Conservation (phyloP, 129 eudicot species). For the Saposhnikovia divaricata region DNA sequence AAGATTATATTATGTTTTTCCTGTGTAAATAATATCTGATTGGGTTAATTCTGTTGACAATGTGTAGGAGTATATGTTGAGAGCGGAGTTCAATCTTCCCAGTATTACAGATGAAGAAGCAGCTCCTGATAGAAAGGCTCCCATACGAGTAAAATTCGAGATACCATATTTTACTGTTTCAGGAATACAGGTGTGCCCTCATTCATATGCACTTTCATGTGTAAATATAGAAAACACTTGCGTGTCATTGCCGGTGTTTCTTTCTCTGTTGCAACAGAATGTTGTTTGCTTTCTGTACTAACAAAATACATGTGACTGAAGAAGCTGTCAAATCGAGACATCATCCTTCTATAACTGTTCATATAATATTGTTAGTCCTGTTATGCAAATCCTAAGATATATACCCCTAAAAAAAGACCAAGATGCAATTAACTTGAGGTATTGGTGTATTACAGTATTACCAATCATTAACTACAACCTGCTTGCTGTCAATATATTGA, state of each 20-base stretch:
- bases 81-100: slow-evolving; percentile 92
- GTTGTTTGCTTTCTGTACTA: background rate
- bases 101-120: slow-evolving; percentile 78
- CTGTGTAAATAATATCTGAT: background rate
- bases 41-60: background rate
- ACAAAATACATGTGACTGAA: background rate
- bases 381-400: background rate
- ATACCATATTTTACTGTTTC: slow-evolving; percentile 94
- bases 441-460: background rate
- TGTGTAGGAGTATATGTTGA: slow-evolving; percentile 87
- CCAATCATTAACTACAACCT: background rate
- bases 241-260: background rate
- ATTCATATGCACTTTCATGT: background rate
- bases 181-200: slow-evolving; percentile 70
- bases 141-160: slow-evolving; percentile 89
- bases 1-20: background rate
- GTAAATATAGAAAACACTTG: background rate
- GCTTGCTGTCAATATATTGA: background rate
- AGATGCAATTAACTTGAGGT: background rate
- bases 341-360: background rate
- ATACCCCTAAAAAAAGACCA: background rate
- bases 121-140: slow-evolving; percentile 83
- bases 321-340: background rate
- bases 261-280: background rate
- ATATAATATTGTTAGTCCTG: background rate